Percentiles rank a stretch among this genome's conserved stretches.
These are phyloP conservation scores for Knoxdaviesia capensis DNA, from an alignment of 2,329 filamentous ascomycete species.

Conservation along the genomic window DNA sequence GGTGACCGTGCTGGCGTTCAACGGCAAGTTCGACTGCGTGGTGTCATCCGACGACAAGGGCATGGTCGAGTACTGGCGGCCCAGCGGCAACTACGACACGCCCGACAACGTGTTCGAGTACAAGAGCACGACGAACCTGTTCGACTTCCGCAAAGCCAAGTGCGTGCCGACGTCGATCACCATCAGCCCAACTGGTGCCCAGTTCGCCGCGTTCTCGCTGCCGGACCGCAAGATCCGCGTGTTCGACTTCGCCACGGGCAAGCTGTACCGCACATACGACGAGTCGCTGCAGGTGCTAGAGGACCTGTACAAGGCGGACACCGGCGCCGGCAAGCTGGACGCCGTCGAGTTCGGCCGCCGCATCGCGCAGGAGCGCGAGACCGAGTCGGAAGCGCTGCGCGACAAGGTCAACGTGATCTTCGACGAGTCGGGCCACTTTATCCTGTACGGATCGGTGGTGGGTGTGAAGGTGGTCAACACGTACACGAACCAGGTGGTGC, in stretches of 20 bases:
- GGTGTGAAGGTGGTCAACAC: conserved; percentile 94
- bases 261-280: conserved; percentile 82
- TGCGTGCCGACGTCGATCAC: conserved; percentile 64
- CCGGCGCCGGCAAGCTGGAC: conserved; percentile 60
- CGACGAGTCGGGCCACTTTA: conserved; percentile 89
- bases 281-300: conserved; percentile 78
- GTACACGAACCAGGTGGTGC: conserved; percentile 79
- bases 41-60: conserved; percentile 74
- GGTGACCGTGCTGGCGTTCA: conserved; percentile 75
- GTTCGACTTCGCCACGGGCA: conserved; percentile 80
- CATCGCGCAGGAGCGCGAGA: conserved; percentile 66
- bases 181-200: conserved; percentile 67
- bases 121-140: conserved; percentile 85
- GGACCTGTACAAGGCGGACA: conserved; percentile 92
- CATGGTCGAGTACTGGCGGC: conserved; percentile 95
- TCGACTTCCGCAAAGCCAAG: conserved; percentile 94
- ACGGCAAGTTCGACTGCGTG: conserved; percentile 74
- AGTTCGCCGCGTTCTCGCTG: conserved; percentile 77
- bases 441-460: conserved; percentile 80
- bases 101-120: conserved; percentile 79
- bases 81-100: conserved; percentile 65
- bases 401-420: conserved; percentile 74
- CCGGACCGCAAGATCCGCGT: conserved; percentile 84
- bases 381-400: conserved; percentile 49
- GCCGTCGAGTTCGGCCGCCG: conserved; percentile 82